Evolutionary conservation across 192 early-diverging fungal genomes (phyloP).

Genomic region (Diversispora eburnea): DNA sequence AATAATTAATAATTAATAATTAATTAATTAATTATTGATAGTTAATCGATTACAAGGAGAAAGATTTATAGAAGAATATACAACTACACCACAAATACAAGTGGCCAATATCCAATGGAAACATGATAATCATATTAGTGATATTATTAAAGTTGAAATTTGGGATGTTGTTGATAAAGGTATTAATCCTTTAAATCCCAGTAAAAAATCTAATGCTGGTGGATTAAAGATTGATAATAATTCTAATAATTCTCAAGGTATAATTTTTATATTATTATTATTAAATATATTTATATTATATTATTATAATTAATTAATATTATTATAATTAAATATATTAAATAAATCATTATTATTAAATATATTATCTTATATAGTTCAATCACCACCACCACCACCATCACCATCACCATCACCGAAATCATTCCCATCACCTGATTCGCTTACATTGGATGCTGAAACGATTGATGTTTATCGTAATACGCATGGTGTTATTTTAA

Average conservation of each 20-base stretch:
- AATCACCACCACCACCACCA: background rate
- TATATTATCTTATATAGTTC: too few species aligned
- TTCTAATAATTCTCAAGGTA: conserved; percentile 29
- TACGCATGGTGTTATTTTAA: conserved; percentile 49
- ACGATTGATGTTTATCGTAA: conserved; percentile 62
- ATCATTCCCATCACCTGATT: conserved; percentile 29
- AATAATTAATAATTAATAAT: too few species aligned
- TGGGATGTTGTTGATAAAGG: conserved; percentile 62
- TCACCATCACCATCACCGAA: conserved; percentile 13
- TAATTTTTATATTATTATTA: background rate
- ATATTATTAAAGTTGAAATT: conserved; percentile 59
- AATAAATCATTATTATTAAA: too few species aligned
- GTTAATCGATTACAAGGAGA: conserved; percentile 52
- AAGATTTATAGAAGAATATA: conserved; percentile 42
- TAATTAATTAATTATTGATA: conserved; percentile 4
- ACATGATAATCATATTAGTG: conserved; percentile 46
- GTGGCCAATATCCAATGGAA: conserved; percentile 61
- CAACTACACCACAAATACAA: conserved; percentile 56
- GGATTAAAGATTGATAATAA: conserved; percentile 37
- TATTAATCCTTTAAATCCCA: conserved; percentile 32
- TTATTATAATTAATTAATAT: background rate
- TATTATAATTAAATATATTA: background rate
- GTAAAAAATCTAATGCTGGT: background rate
- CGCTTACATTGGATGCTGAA: conserved; percentile 48
- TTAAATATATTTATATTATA: background rate